phyloP scores from a whole-genome alignment of 1,284 basidiomycete species.

The Peniophora sp. region DNA sequence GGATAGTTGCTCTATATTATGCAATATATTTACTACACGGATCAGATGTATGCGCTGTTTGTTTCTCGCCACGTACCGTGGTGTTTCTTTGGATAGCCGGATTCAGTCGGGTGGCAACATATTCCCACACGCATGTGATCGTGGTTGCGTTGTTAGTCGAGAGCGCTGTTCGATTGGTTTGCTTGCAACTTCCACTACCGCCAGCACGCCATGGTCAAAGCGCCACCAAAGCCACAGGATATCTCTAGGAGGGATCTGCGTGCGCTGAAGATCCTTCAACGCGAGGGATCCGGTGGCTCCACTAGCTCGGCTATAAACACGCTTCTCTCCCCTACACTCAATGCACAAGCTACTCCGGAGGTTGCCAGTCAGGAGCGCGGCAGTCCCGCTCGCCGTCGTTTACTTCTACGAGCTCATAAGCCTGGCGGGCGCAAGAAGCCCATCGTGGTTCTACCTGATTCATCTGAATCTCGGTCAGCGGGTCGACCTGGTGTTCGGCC shows the following conservation, averaged over 20 bases:
- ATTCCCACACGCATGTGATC: too few species aligned
- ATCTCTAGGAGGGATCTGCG: slow-evolving; percentile 9
- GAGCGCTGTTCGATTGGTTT: too few species aligned
- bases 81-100: too few species aligned
- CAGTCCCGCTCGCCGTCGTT: not conserved
- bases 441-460: slow-evolving; percentile 3
- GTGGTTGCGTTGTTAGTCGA: slow-evolving; percentile 4
- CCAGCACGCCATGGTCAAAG: slow-evolving; percentile 10
- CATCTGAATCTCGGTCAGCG: not conserved
- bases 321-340: not conserved
- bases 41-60: too few species aligned
- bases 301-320: too few species aligned
- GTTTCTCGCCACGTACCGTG: too few species aligned
- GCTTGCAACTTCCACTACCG: not conserved
- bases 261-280: slow-evolving; percentile 2
- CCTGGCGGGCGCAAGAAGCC: slow-evolving; percentile 10
- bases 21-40: too few species aligned
- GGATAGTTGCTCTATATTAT: too few species aligned
- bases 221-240: slow-evolving; percentile 7
- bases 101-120: too few species aligned
- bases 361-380: not conserved
- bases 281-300: too few species aligned
- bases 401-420: slow-evolving; percentile 4
- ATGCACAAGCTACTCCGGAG: not conserved
- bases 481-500: not conserved